Base-by-base conservation (phyloP, 2,329 filamentous ascomycete species). In the Trichoderma cornu-damae region DNA sequence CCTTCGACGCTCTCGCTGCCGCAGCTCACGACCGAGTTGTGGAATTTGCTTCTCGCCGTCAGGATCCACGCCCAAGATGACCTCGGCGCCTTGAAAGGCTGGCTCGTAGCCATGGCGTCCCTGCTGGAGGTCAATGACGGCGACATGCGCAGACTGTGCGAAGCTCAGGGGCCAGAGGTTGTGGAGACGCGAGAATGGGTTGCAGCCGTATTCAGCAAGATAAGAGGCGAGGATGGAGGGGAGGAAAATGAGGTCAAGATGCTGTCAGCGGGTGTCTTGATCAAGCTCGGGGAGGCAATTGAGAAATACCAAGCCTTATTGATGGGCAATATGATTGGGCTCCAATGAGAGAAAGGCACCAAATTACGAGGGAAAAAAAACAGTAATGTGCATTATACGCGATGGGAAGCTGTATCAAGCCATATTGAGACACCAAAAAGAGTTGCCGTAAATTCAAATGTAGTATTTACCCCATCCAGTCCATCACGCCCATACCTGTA, bases 131-230 rank as follows among this genome's bases (percentile, higher is more conserved):
- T 96, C 35, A 96, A 96, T 60, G 85, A 81, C 32, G 81, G 84
- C 48, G 84, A 90, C 60, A 83, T 87, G 73, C 77, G 85, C 63
- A 78, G 84, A 1, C 70, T 99, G 2, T 93, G 90, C 48, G 83
- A 85, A 59, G 83, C 86, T 58, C 83, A 90, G 64, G 86, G 88
- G 0, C 83, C 84, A 57, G 85, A 93, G 69, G 75, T 97, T 20
- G 79, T 96, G 51, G 93, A 97, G 78, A 88, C 90, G 59, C 83
- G 89, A 65, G 88, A 90, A 66, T 99, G 94, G 94, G 88, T 89
- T 1, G 80, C 84, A 42, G 78, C 78, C 55, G 81, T 96, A 1
- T 95, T 96, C 71, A 83, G 87, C 59, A 76, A 76, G 32, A 76
- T 74, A 6, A 73, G 76, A 28, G 79, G 79, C 0, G 75, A 75